phyloP scores from a whole-genome alignment of 768 basidiomycete genomes.

The Tricholoma saponaceum region DNA sequence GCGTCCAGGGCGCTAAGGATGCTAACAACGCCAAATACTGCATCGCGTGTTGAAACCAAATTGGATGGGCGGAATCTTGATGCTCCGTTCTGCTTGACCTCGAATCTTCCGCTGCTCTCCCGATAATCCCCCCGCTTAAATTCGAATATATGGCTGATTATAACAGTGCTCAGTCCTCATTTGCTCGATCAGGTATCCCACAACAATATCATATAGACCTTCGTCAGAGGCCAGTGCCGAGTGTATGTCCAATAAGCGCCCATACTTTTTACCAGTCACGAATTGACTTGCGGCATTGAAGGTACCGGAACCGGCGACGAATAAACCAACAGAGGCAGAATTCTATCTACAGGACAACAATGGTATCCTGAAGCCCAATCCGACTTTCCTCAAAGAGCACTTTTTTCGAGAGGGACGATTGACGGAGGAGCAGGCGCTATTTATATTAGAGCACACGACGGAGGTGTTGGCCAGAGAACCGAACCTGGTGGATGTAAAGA shows the following conservation, averaged over 20 bases:
- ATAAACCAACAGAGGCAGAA: slow-evolving; percentile 67
- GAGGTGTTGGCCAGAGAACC: slow-evolving; percentile 69
- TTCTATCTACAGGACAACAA: slow-evolving; percentile 55
- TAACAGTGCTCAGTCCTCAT: not conserved
- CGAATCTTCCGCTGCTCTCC: slow-evolving; percentile 6
- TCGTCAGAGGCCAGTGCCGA: slow-evolving; percentile 14
- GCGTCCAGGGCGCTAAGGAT: slow-evolving; percentile 2
- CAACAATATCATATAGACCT: slow-evolving; percentile 8
- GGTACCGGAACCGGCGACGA: slow-evolving; percentile 67
- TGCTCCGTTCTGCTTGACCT: slow-evolving; percentile 13
- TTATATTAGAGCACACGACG: slow-evolving; percentile 69
- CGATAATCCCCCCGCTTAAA: not conserved
- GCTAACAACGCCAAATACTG: slow-evolving; percentile 18
- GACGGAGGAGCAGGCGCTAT: slow-evolving; percentile 81
- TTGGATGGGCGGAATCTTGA: slow-evolving; percentile 14
- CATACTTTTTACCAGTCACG: not conserved
- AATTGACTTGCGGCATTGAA: slow-evolving; percentile 23
- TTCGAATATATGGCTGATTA: slow-evolving; percentile 8
- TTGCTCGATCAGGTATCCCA: slow-evolving; percentile 14
- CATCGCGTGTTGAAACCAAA: not conserved
- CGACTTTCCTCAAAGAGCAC: slow-evolving; percentile 79
- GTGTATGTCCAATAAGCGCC: slow-evolving; percentile 14
- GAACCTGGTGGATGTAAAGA: slow-evolving; percentile 82
- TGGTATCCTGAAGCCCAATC: slow-evolving; percentile 63
- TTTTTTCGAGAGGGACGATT: slow-evolving; percentile 85